Evolutionary conservation across 176 grass and related monocot species (phyloP).

Genomic region (Tillandsia leiboldiana): DNA sequence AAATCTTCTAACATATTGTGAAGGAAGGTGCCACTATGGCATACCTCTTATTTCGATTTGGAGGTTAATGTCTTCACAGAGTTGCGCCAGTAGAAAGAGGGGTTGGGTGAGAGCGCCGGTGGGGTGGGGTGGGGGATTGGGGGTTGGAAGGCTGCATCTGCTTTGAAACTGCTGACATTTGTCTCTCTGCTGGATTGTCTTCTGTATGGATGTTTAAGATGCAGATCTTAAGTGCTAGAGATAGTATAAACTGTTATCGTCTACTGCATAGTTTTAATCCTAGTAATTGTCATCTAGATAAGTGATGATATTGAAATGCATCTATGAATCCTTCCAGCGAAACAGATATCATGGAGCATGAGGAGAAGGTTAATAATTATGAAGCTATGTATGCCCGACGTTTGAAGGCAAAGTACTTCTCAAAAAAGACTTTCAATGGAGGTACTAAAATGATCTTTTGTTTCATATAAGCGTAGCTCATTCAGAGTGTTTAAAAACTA

Average conservation of each 20-base stretch:
- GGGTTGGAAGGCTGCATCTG: neutral
- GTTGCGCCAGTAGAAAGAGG: neutral
- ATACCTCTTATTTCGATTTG: neutral
- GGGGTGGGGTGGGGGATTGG: neutral
- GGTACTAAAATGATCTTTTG: constrained; percentile 2
- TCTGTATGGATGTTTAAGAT: neutral
- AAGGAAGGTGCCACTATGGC: neutral
- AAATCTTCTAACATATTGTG: neutral
- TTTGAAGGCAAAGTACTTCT: constrained; percentile 24
- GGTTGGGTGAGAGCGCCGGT: neutral
- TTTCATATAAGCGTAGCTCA: neutral
- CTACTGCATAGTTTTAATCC: neutral
- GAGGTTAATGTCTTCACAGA: neutral
- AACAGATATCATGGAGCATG: constrained; percentile 10
- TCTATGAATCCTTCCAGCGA: constrained; percentile 1
- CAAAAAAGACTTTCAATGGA: constrained; percentile 20
- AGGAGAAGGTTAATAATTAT: constrained; percentile 9
- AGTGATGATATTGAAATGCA: neutral
- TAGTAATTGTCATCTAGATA: neutral
- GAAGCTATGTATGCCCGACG: constrained; percentile 18
- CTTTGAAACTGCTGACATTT: neutral
- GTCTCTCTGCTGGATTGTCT: neutral
- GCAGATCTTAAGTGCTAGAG: neutral
- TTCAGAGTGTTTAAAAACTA: neutral
- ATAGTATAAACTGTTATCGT: neutral